Evolutionary conservation across 2,329 filamentous ascomycete species (phyloP).

Genomic region (Fusarium sambucinum): DNA sequence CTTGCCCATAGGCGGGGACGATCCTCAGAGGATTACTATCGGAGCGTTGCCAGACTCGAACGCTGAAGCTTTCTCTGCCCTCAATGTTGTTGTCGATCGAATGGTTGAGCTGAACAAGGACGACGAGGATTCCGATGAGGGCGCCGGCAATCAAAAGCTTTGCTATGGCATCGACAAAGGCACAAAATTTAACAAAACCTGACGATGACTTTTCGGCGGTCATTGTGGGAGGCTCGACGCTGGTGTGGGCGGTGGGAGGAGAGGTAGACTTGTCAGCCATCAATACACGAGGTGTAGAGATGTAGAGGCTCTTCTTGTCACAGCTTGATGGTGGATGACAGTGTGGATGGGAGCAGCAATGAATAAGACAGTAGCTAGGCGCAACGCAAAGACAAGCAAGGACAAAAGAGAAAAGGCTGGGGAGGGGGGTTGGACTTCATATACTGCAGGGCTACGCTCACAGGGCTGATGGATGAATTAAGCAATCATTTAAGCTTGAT

Average conservation of each 20-base stretch:
- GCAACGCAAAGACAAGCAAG: neutral
- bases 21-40: conserved; percentile 6
- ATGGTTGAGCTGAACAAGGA: conserved; percentile 26
- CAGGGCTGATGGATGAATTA: conserved; percentile 14
- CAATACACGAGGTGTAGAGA: neutral
- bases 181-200: conserved; percentile 32
- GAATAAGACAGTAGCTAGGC: too few species aligned
- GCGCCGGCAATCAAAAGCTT: conserved; percentile 34
- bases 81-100: conserved; percentile 10
- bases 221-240: conserved; percentile 15
- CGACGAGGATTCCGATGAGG: conserved; percentile 35
- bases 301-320: neutral
- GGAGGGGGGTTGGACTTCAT: conserved; percentile 7
- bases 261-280: conserved; percentile 28
- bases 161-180: conserved; percentile 34
- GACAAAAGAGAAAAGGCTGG: neutral
- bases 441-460: conserved; percentile 22
- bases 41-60: conserved; percentile 4
- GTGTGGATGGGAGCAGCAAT: neutral
- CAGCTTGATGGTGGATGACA: too few species aligned
- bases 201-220: conserved; percentile 22
- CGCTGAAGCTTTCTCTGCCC: neutral
- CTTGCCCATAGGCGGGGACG: neutral
- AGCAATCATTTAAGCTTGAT: conserved; percentile 30
- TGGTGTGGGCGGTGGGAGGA: neutral